Conservation (phyloP, 768 basidiomycete genomes). For the Auriculariales sp. region DNA sequence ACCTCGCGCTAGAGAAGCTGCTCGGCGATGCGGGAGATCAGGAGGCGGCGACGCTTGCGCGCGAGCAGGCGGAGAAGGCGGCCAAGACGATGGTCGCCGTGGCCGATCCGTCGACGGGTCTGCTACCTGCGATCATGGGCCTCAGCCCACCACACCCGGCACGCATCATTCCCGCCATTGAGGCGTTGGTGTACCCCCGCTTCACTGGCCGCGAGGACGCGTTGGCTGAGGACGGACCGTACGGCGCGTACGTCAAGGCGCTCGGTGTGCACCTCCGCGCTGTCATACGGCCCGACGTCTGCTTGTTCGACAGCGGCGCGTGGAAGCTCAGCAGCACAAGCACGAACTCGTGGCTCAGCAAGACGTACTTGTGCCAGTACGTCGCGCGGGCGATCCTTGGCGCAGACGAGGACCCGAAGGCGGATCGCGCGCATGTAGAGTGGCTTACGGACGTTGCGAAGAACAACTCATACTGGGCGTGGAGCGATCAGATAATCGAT, state of each 20-base stretch:
- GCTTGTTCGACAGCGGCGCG: slow-evolving; percentile 1
- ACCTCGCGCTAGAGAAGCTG: neutral
- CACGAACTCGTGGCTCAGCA: slow-evolving; percentile 1
- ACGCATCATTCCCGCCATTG: neutral
- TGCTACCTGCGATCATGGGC: neutral
- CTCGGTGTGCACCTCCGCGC: neutral
- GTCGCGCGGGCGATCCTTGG: neutral
- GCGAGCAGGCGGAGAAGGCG: neutral
- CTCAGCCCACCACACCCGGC: neutral
- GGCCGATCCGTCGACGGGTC: neutral
- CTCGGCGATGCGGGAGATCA: neutral
- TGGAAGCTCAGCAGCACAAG: neutral
- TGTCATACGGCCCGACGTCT: neutral
- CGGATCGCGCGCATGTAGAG: neutral
- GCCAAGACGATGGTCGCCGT: neutral
- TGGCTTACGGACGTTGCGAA: neutral
- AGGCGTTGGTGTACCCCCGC: neutral
- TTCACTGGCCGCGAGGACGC: slow-evolving; percentile 1
- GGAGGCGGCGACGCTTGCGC: neutral
- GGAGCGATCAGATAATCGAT: slow-evolving; percentile 1
- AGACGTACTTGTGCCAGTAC: neutral
- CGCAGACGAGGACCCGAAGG: neutral
- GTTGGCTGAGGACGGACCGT: neutral
- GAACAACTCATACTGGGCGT: slow-evolving; percentile 2
- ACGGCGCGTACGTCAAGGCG: neutral